Conservation (phyloP, 352 stramenopile genomes). For the Phytophthora hibernalis region DNA sequence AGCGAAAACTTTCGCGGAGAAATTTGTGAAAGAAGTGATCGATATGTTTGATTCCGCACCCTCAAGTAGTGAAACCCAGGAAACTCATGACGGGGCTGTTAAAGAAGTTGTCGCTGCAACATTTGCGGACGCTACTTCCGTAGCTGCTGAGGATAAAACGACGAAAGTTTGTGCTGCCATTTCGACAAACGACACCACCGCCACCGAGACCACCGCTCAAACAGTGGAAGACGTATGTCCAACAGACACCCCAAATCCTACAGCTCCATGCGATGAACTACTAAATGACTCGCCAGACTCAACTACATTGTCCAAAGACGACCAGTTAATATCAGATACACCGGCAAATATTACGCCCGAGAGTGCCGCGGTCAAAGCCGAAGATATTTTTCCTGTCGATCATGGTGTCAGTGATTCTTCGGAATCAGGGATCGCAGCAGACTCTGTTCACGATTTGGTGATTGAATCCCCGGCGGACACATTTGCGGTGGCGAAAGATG, state of each 20-base stretch:
- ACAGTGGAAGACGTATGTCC: not conserved
- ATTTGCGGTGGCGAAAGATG: conserved; percentile 11
- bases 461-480: conserved; percentile 3
- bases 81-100: not conserved
- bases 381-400: not conserved
- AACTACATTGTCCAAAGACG: not conserved
- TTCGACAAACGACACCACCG: not conserved
- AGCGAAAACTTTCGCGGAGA: conserved; percentile 17
- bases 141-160: not conserved
- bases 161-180: not conserved
- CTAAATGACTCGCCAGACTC: not conserved
- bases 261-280: not conserved
- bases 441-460: not conserved
- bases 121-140: not conserved
- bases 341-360: not conserved
- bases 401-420: not conserved
- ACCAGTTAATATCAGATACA: not conserved
- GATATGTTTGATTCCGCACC: not conserved
- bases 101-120: not conserved
- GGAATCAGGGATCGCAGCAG: not conserved
- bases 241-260: not conserved
- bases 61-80: conserved; percentile 5
- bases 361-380: not conserved
- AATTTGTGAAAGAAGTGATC: conserved; percentile 29
- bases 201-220: not conserved